Conservation (phyloP, 2,329 filamentous ascomycete genomes). For the Akanthomyces muscarius region DNA sequence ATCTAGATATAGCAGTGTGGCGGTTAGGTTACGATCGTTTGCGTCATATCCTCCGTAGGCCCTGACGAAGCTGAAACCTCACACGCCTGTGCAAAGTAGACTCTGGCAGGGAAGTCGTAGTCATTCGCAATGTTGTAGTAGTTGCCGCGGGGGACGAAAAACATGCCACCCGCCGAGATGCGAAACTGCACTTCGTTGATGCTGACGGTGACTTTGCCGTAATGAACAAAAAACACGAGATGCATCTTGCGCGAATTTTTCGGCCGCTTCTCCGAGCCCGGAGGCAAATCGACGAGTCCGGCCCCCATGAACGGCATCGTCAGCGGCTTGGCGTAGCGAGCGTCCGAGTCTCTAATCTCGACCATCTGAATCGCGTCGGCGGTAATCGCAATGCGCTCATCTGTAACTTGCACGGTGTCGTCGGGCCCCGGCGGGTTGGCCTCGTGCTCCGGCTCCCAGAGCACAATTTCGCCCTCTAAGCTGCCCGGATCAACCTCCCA, state of each 20-base stretch:
- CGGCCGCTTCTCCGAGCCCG: slow-evolving; percentile 75
- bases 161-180: slow-evolving; percentile 83
- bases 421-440: slow-evolving; percentile 49
- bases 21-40: slow-evolving; percentile 3
- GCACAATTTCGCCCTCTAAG: slow-evolving; percentile 59
- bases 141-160: slow-evolving; percentile 93
- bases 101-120: slow-evolving; percentile 63
- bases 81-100: slow-evolving; percentile 92
- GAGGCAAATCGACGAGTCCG: slow-evolving; percentile 83
- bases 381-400: slow-evolving; percentile 55
- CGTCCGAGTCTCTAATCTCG: slow-evolving; percentile 62
- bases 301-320: slow-evolving; percentile 82
- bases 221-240: slow-evolving; percentile 90
- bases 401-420: slow-evolving; percentile 50
- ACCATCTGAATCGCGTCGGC: slow-evolving; percentile 53
- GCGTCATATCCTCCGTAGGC: slow-evolving; percentile 9
- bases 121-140: slow-evolving; percentile 89
- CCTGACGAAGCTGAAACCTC: slow-evolving; percentile 39
- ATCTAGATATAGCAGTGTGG: not conserved
- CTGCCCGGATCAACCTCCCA: slow-evolving; percentile 69
- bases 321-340: slow-evolving; percentile 85
- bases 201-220: slow-evolving; percentile 75
- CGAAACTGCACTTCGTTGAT: slow-evolving; percentile 73
- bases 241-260: slow-evolving; percentile 97
- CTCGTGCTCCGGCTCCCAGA: slow-evolving; percentile 59